Evolutionary conservation across 805 yeast genomes (phyloP), one percentile per base, ranked within the genome.

Genomic region (Kazachstania psychrophila): DNA sequence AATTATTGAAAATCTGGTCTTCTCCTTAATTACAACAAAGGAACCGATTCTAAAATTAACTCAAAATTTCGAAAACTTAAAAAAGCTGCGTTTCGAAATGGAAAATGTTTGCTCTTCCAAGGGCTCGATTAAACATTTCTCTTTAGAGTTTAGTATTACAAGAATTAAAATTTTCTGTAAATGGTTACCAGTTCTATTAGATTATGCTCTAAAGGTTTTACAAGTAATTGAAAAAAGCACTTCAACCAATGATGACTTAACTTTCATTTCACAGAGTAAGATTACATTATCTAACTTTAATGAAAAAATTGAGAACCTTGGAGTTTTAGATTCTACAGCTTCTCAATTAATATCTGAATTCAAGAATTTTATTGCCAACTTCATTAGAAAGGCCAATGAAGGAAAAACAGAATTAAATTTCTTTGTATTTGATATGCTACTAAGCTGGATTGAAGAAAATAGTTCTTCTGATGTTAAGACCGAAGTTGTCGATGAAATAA

Each of bases 1-100:
- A 7, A 76, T 77, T 7, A 64, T 76, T 2, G 96, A 89, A 49
- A 79, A 85, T 54, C 54, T 85, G 34, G 55, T 87, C 3, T 72
- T 69, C 39, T 62, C 73, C 2, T 57, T 87, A 43, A 63, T 81
- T 13, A 66, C 72, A 2, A 62, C 68, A 17, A 69, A 85, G 46
- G 58, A 62, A 12, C 72, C 79, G 1, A 44, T 80, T 23, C 42
- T 49, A 2, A 55, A 58, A 11, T 31, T 61, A 7, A 46, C 60
- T 8, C 15, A 33, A 1, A 40, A 46, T 5, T 53, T 44, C 28
- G 36, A 41, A 3, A 43, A 40, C 19, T 31, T 61, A 15, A 46
- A 42, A 3, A 23, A 23, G 1, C 34, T 58, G 6, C 46, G 58
- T 17, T 13, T 31, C 0, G 42, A 46, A 10, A 23, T 60, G 15